Evolutionary conservation across 805 yeast species (phyloP).

Genomic region (Metschnikowia picachoensis): DNA sequence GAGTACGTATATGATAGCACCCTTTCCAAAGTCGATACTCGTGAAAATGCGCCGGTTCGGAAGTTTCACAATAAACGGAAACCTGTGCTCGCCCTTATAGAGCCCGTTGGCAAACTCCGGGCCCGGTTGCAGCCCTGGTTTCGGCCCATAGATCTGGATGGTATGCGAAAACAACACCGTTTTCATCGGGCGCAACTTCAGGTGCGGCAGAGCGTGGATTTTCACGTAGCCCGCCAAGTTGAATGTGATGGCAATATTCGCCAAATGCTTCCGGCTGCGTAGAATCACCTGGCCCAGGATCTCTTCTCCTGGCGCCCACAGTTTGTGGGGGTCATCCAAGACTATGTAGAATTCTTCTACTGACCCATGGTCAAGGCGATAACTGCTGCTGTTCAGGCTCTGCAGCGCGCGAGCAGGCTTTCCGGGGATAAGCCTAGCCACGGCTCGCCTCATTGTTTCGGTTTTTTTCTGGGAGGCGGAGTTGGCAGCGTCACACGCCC

Average conservation of each 20-base stretch:
- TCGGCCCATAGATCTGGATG: slow-evolving; percentile 52
- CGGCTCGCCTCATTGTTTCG: slow-evolving; percentile 46
- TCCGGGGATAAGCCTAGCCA: slow-evolving; percentile 40
- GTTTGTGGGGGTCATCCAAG: slow-evolving; percentile 70
- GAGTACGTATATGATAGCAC: slow-evolving; percentile 68
- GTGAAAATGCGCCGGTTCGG: slow-evolving; percentile 72
- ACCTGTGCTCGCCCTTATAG: slow-evolving; percentile 81
- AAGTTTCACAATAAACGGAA: slow-evolving; percentile 80
- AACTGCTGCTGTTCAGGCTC: slow-evolving; percentile 13
- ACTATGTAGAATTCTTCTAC: slow-evolving; percentile 65
- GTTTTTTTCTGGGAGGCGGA: slow-evolving; percentile 1
- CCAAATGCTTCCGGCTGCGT: slow-evolving; percentile 51
- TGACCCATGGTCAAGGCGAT: slow-evolving; percentile 36
- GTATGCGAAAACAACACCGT: slow-evolving; percentile 55
- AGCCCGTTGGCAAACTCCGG: slow-evolving; percentile 43
- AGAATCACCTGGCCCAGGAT: slow-evolving; percentile 62
- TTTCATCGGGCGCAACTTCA: slow-evolving; percentile 50
- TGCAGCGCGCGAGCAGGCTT: slow-evolving; percentile 10
- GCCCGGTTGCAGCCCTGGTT: slow-evolving; percentile 1
- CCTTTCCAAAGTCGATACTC: slow-evolving; percentile 77
- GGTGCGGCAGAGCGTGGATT: slow-evolving; percentile 49
- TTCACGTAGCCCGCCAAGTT: slow-evolving; percentile 56
- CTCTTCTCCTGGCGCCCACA: slow-evolving; percentile 78
- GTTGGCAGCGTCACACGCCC: slow-evolving; percentile 3
- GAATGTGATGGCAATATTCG: slow-evolving; percentile 50